A percentile compares a stretch with the other conserved stretches of the same genome.
These are phyloP conservation scores for Caulochytrium protostelioides DNA, from an alignment of 371 early-diverging fungal species.

Conservation along the genomic window DNA sequence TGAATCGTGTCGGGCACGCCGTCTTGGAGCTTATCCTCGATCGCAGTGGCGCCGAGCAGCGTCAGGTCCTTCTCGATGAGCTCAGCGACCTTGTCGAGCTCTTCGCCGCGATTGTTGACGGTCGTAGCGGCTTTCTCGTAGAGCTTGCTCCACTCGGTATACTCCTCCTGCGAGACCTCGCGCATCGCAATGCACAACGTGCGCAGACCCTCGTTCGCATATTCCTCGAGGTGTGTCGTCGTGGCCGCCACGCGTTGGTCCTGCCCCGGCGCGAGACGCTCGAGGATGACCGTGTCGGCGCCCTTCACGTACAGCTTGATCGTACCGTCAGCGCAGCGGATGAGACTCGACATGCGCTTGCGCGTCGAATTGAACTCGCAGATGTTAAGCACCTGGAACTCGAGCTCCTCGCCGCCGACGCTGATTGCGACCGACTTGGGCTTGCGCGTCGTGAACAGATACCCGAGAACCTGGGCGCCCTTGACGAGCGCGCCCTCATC, in stretches of 20 bases:
- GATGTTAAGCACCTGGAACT: conserved; percentile 71
- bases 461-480: conserved; percentile 63
- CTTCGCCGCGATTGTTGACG: conserved; percentile 56
- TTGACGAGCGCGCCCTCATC: conserved; percentile 84
- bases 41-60: conserved; percentile 89
- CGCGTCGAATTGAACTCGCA: conserved; percentile 94
- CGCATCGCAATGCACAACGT: conserved; percentile 68
- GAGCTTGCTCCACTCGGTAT: conserved; percentile 47
- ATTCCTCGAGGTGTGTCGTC: conserved; percentile 33
- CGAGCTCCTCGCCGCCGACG: conserved; percentile 30
- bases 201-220: conserved; percentile 66
- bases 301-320: conserved; percentile 93
- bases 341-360: conserved; percentile 86
- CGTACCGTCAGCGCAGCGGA: conserved; percentile 72
- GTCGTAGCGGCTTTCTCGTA: conserved; percentile 59
- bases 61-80: conserved; percentile 71
- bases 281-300: conserved; percentile 92
- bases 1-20: conserved; percentile 92
- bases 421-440: conserved; percentile 23
- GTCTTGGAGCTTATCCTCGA: conserved; percentile 97
- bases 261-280: conserved; percentile 47
- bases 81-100: conserved; percentile 57
- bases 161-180: conserved; percentile 47
- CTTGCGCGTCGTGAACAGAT: conserved; percentile 45
- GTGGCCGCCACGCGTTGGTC: conserved; percentile 60